A percentile compares a stretch with the other conserved stretches of the same genome.
Evolutionary conservation across 441 rosid species (phyloP).

Genomic region (Raphanus hybrid): DNA sequence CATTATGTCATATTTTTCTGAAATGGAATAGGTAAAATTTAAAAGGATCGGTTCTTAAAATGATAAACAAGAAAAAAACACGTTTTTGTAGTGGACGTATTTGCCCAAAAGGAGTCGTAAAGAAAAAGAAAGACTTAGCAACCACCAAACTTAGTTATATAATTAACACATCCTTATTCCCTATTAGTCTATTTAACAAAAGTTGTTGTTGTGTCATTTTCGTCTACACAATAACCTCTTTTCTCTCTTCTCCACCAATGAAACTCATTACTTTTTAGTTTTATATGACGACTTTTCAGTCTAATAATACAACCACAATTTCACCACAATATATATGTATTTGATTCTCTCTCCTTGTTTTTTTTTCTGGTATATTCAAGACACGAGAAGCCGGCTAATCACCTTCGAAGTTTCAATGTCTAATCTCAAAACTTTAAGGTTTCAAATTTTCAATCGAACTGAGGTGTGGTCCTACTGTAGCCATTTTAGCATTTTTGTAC

Average conservation of each 20-base stretch:
- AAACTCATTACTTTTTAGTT: conserved; percentile 7
- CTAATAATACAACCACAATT: not conserved
- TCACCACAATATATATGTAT: conserved; percentile 3
- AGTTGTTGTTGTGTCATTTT: conserved; percentile 12
- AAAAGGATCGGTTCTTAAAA: not conserved
- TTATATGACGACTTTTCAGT: conserved; percentile 11
- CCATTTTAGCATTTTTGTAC: not conserved
- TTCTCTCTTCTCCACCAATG: conserved; percentile 17
- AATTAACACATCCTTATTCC: not conserved
- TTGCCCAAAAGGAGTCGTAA: conserved; percentile 4
- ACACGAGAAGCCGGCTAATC: not conserved
- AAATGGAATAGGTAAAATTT: not conserved
- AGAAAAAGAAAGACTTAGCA: conserved; percentile 17
- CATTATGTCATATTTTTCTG: not conserved
- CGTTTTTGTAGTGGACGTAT: conserved; percentile 5
- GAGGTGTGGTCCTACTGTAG: not conserved
- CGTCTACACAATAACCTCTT: conserved; percentile 1
- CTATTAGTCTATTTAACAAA: not conserved
- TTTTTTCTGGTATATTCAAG: not conserved
- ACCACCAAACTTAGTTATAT: conserved; percentile 8
- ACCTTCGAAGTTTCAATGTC: not conserved
- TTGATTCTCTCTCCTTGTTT: not conserved
- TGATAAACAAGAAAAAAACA: not conserved
- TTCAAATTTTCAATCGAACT: not conserved
- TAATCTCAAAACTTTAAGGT: not conserved